phyloP scores from a whole-genome alignment of 2,329 filamentous ascomycete genomes.

The Furcasterigmium furcatum region DNA sequence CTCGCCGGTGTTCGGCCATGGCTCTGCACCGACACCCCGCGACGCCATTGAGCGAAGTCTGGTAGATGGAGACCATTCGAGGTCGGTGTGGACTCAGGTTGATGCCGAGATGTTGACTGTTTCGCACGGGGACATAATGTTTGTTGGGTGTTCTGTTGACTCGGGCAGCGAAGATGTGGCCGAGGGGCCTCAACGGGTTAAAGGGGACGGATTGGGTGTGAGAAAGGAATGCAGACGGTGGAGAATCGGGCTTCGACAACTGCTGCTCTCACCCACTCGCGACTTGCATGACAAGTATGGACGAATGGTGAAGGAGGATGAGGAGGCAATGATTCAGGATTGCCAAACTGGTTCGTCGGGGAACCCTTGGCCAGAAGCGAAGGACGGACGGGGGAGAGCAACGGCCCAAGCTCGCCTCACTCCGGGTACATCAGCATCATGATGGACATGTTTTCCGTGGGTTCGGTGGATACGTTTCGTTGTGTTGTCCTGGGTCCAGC shows the following conservation, averaged over 20 bases:
- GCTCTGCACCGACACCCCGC: constrained; percentile 12
- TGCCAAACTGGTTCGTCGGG: background rate
- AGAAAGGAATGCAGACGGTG: background rate
- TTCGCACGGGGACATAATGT: background rate
- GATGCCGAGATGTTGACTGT: background rate
- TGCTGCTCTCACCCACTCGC: no score
- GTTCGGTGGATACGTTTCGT: background rate
- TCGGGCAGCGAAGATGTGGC: background rate
- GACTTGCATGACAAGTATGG: no score
- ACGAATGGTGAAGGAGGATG: no score
- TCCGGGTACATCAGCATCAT: background rate
- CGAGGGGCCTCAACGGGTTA: background rate
- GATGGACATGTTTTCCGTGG: background rate
- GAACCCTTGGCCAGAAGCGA: background rate
- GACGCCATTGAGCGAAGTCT: constrained; percentile 30
- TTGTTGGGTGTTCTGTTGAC: background rate
- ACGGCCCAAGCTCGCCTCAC: background rate
- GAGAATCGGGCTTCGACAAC: background rate
- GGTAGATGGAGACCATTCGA: constrained; percentile 1
- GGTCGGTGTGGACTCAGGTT: background rate
- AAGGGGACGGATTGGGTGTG: background rate
- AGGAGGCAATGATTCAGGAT: background rate
- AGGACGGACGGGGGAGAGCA: background rate
- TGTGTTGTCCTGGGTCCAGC: background rate
- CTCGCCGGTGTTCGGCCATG: constrained; percentile 7